phyloP scores from a whole-genome alignment of 2,329 filamentous ascomycete species.

The Hymenoscyphus albidus region DNA sequence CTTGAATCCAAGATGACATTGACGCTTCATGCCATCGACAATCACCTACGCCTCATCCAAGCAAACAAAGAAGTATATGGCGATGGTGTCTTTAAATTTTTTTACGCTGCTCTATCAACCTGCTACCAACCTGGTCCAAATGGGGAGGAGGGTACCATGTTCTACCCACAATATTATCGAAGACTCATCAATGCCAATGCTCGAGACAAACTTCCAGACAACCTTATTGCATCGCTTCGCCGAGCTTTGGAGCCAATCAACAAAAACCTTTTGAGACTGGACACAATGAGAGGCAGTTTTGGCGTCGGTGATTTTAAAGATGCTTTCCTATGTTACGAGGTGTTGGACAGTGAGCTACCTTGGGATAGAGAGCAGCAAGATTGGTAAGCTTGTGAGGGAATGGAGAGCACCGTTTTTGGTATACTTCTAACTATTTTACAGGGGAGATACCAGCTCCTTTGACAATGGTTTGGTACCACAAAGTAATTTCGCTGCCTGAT shows the following conservation, averaged over 20 bases:
- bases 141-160: background rate
- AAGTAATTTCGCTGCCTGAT: too few species aligned
- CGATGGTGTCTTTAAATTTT: background rate
- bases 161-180: conserved; percentile 3
- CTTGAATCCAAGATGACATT: background rate
- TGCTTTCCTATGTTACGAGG: conserved; percentile 7
- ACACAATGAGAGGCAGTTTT: background rate
- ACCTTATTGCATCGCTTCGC: background rate
- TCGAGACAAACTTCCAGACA: background rate
- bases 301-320: conserved; percentile 7
- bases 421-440: background rate
- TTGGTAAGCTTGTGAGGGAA: conserved; percentile 4
- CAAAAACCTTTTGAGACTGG: conserved; percentile 8
- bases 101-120: background rate
- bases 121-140: background rate
- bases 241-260: conserved; percentile 4
- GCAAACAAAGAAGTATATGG: conserved; percentile 4
- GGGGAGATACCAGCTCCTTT: too few species aligned
- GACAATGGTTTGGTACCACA: too few species aligned
- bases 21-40: background rate
- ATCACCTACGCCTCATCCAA: conserved; percentile 1
- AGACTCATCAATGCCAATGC: background rate
- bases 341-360: conserved; percentile 5
- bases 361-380: conserved; percentile 9
- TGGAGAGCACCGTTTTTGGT: background rate